Evolutionary conservation across 1,284 basidiomycete genomes (phyloP), one percentile per base, ranked within the genome.

Genomic region (Rhodotorula sp.): DNA sequence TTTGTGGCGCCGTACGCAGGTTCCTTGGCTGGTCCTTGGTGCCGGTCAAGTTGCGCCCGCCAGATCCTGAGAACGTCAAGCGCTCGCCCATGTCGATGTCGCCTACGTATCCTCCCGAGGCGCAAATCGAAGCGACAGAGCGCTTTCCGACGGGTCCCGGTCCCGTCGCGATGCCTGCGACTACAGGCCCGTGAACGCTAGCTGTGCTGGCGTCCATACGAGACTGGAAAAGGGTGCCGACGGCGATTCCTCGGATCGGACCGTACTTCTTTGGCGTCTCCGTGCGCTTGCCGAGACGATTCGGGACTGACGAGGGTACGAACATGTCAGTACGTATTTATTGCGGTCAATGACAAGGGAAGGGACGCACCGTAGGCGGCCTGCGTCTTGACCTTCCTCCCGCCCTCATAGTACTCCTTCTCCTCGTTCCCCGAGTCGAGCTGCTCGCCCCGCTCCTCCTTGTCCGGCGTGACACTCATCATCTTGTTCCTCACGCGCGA

Each of bases 1-100:
- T 89, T 79, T 94, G 91, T 20, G 88, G 89, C 4, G 89, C 91
- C 0, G 91, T 92, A 13, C 91, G 87, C 59, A 93, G 85, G 88
- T 93, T 78, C 71, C 78, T 67, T 66, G 55, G 59, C 54, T 49
- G 56, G 51, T 70, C 52, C n/a, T 54, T 72, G 49, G 58, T 56
- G 52, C 60, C 63, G 77, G 84, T 90, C 39, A 94, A 82, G 78
- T 92, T 89, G 55, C 91, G 84, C 19, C 91, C 91, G 44, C 90
- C 90, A 85, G 75, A 55, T 32, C 78, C 74, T 9, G 75, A 20
- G 29, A 86, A 90, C 79, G 79, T 91, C 88, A 92, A 91, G 7
- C 83, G 88, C 68, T 90, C 86, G 62, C 91, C 91, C 5, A 87
- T 78, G 73, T 92, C 91, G 29, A 92, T 84, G 74, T 92, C 91